Conservation (phyloP, 139 green algal genomes). For the Coelastrella sp. region DNA sequence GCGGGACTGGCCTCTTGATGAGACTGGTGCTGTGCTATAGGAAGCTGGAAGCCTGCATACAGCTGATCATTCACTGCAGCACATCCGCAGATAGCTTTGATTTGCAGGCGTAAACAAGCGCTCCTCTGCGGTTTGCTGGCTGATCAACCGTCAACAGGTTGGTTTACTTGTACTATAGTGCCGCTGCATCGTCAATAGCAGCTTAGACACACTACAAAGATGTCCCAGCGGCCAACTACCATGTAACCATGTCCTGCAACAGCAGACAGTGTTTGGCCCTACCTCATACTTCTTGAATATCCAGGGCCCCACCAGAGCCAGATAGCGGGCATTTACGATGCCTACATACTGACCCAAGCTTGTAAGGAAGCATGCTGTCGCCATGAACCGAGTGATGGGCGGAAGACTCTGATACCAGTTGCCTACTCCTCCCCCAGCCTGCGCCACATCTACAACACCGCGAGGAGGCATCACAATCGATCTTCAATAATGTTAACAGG, state of each 20-base stretch:
- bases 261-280: background rate
- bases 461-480: constrained; percentile 21
- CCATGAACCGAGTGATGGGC: constrained; percentile 67
- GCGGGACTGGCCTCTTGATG: no score
- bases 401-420: constrained; percentile 69
- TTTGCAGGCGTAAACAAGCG: no score
- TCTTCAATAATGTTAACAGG: background rate
- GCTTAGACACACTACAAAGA: background rate
- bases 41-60: no score
- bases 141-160: no score
- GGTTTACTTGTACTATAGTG: no score
- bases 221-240: background rate
- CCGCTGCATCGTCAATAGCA: no score
- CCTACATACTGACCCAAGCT: constrained; percentile 31
- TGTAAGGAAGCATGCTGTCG: constrained; percentile 52
- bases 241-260: no score
- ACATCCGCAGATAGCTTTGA: no score
- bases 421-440: constrained; percentile 46
- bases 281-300: constrained; percentile 74
- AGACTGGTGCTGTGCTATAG: no score
- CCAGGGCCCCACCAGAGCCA: constrained; percentile 56
- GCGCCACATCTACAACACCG: constrained; percentile 31
- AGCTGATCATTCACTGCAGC: no score
- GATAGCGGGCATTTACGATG: constrained; percentile 44
- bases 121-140: no score